A percentile compares a stretch with the other conserved stretches of the same genome.
These are phyloP conservation scores for Haplosporangium sp. DNA, from an alignment of 371 early-diverging fungal species.

Conservation along the genomic window DNA sequence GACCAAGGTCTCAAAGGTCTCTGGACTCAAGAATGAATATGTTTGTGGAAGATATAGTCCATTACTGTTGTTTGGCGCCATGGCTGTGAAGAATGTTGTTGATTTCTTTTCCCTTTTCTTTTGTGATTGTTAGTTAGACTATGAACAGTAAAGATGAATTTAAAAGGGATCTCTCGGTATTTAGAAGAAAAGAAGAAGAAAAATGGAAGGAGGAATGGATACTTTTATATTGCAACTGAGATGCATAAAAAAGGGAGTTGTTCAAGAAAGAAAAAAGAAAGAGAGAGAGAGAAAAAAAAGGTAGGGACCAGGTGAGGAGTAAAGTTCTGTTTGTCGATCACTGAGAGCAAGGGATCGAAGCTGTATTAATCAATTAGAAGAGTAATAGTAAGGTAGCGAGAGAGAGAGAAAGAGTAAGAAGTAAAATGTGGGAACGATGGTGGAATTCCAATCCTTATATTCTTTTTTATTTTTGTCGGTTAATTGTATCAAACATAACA, in stretches of 20 bases:
- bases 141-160: constrained; percentile 4
- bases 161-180: constrained; percentile 10
- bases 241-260: constrained; percentile 5
- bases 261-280: no score
- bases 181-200: not conserved
- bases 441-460: constrained; percentile 45
- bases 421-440: constrained; percentile 16
- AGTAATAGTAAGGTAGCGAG: not conserved
- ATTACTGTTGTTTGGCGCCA: constrained; percentile 32
- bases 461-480: constrained; percentile 9
- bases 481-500: no score
- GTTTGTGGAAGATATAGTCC: constrained; percentile 42
- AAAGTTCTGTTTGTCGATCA: constrained; percentile 1
- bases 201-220: not conserved
- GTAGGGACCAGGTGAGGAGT: constrained; percentile 6
- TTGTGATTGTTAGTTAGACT: not conserved
- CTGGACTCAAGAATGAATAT: constrained; percentile 52
- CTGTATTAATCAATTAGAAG: not conserved
- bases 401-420: not conserved
- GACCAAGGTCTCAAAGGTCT: constrained; percentile 51
- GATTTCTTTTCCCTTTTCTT: not conserved
- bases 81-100: not conserved
- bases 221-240: not conserved
- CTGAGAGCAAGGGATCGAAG: constrained; percentile 13
- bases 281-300: not conserved